Evolutionary conservation across 768 basidiomycete genomes (phyloP).

Genomic region (Boletellus ananiceps): DNA sequence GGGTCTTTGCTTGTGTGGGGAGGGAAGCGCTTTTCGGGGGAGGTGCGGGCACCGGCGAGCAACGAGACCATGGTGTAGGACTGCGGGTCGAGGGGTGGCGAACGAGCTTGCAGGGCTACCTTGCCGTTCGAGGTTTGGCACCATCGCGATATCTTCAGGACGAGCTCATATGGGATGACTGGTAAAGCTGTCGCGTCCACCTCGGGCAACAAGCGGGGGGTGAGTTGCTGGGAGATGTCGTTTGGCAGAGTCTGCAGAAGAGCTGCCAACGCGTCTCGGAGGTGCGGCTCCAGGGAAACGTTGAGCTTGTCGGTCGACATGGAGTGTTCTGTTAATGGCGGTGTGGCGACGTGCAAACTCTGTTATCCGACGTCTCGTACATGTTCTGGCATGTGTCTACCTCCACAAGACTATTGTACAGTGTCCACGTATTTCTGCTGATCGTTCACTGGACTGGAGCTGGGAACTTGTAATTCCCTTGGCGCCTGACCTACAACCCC

Average conservation of each 20-base stretch:
- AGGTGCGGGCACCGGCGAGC: conserved; percentile 74
- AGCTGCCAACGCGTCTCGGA: conserved; percentile 45
- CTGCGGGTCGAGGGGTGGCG: conserved; percentile 44
- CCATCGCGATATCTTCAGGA: conserved; percentile 65
- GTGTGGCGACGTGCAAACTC: no score
- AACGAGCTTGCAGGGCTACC: conserved; percentile 34
- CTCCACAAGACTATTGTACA: no score
- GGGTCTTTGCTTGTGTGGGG: conserved; percentile 43
- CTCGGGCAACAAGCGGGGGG: conserved; percentile 31
- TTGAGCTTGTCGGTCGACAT: conserved; percentile 34
- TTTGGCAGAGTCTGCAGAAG: conserved; percentile 44
- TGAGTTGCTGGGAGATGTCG: conserved; percentile 40
- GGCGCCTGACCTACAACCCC: conserved; percentile 52
- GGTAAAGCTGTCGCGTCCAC: conserved; percentile 11
- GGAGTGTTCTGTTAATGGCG: neutral
- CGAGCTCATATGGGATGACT: conserved; percentile 59
- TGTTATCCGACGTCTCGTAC: no score
- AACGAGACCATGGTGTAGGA: conserved; percentile 69
- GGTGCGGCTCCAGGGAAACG: conserved; percentile 66
- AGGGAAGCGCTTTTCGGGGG: conserved; percentile 69
- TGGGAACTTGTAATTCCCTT: conserved; percentile 63
- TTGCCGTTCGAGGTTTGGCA: conserved; percentile 49
- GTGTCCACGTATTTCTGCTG: no score
- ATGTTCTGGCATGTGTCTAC: no score
- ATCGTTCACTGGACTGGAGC: conserved; percentile 34